Evolutionary conservation across 2,329 filamentous ascomycete species (phyloP).

Genomic region (Colletotrichum sp.): DNA sequence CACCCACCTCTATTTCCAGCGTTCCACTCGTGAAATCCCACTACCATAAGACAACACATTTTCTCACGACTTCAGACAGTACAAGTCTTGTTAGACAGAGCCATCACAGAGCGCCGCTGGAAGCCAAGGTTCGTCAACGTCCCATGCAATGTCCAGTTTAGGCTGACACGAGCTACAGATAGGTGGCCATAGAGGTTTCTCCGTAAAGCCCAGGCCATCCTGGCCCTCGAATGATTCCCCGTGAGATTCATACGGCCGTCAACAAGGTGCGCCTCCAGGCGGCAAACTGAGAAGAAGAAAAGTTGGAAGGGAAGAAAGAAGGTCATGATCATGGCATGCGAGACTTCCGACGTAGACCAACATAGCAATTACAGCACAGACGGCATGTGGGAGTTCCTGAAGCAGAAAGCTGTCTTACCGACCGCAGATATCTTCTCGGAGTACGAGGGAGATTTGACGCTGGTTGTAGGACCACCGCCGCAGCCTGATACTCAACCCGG

Average conservation of each 20-base stretch:
- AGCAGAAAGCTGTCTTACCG: not conserved
- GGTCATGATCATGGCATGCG: not conserved
- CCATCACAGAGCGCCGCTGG: not conserved
- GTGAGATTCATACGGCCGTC: rapidly evolving
- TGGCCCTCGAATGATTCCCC: too few relatives aligned
- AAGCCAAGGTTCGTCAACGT: not conserved
- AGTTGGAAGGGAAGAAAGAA: not conserved
- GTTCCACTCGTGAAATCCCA: not conserved
- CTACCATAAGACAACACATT: rapidly evolving
- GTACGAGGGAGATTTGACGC: not conserved
- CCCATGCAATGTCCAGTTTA: not conserved
- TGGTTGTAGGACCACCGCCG: not conserved
- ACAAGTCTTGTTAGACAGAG: not conserved
- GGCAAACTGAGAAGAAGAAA: too few relatives aligned
- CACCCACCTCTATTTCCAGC: not conserved
- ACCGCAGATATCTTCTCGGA: not conserved
- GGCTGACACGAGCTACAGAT: not conserved
- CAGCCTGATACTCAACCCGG: not conserved
- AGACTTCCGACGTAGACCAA: not conserved
- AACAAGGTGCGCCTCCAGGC: too few relatives aligned
- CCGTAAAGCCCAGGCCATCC: too few relatives aligned
- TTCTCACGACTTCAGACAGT: rapidly evolving
- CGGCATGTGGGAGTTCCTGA: not conserved
- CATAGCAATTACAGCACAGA: not conserved
- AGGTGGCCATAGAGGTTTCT: too few relatives aligned